Conservation (phyloP, 805 yeast species). For the Yarrowia alimentaria region DNA sequence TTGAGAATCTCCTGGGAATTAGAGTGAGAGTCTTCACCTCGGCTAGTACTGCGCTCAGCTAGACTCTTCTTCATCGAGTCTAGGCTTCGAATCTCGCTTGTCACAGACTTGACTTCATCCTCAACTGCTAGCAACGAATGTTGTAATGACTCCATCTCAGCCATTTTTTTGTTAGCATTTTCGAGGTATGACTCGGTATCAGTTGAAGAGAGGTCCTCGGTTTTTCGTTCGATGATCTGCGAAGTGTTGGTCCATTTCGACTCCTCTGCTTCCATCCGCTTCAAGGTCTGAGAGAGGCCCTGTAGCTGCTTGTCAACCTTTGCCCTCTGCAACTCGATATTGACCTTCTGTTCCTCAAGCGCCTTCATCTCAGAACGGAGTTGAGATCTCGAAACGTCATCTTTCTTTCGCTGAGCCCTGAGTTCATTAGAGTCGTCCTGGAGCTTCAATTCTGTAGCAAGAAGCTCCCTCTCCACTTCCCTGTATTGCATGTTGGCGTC, state of each 20-base stretch:
- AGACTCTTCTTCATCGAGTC: background rate
- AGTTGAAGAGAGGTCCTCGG: slow-evolving; percentile 30
- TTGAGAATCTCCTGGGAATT: background rate
- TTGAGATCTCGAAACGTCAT: slow-evolving; percentile 39
- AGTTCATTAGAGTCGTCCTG: slow-evolving; percentile 36
- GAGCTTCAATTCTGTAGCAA: slow-evolving; percentile 34
- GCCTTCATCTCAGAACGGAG: slow-evolving; percentile 41
- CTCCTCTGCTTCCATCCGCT: slow-evolving; percentile 22
- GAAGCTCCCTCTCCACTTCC: slow-evolving; percentile 33
- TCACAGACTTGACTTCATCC: slow-evolving; percentile 2
- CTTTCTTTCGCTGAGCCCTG: slow-evolving; percentile 36
- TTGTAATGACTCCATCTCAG: slow-evolving; percentile 8
- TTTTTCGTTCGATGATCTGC: slow-evolving; percentile 18
- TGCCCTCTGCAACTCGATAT: slow-evolving; percentile 38
- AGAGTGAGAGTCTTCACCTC: background rate
- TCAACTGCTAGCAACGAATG: slow-evolving; percentile 1
- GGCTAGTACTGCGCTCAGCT: background rate
- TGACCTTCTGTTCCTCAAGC: slow-evolving; percentile 42
- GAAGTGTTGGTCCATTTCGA: slow-evolving; percentile 20
- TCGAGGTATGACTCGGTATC: slow-evolving; percentile 30
- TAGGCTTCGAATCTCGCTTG: background rate
- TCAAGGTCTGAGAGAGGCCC: slow-evolving; percentile 32
- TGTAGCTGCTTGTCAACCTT: slow-evolving; percentile 36
- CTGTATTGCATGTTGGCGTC: slow-evolving; percentile 29
- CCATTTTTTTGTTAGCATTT: slow-evolving; percentile 30